Conservation (phyloP, 306 rosid genomes). For the Quercus engelmannii region DNA sequence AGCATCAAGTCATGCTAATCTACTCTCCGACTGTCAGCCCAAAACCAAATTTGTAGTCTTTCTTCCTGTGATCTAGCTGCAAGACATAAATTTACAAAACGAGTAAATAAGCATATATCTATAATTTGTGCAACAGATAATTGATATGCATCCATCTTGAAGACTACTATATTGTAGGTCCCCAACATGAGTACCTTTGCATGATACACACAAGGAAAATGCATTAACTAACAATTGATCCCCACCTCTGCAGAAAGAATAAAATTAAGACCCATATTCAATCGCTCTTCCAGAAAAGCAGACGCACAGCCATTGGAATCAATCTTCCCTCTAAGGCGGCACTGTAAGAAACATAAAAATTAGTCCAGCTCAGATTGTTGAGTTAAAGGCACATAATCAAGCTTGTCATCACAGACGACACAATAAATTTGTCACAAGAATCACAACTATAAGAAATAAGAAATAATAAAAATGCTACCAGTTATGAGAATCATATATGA, state of each 20-base stretch:
- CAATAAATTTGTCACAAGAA: not conserved
- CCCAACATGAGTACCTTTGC: not conserved
- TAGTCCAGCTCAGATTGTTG: not conserved
- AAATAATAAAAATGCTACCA: not conserved
- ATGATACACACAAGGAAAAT: not conserved
- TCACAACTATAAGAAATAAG: not conserved
- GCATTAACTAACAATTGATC: not conserved
- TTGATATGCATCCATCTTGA: not conserved
- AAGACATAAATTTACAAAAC: slow-evolving; percentile 10
- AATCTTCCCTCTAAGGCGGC: slow-evolving; percentile 91
- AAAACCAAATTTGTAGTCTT: slow-evolving; percentile 97
- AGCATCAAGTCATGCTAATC: slow-evolving; percentile 5
- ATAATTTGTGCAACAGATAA: not conserved
- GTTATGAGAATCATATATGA: too few species aligned
- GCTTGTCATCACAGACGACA: not conserved
- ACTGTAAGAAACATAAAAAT: slow-evolving; percentile 43
- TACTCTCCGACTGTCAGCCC: slow-evolving; percentile 98
- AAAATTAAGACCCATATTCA: slow-evolving; percentile 75
- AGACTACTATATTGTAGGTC: not conserved
- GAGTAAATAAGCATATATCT: slow-evolving; percentile 1
- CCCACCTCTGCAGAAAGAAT: slow-evolving; percentile 76
- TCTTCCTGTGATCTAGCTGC: slow-evolving; percentile 97
- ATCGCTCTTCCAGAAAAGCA: slow-evolving; percentile 91
- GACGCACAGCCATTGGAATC: slow-evolving; percentile 78
- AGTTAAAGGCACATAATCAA: not conserved